A percentile compares a stretch with the other conserved stretches of the same genome.
Evolutionary conservation across 495 filamentous ascomycete genomes (phyloP).

Genomic region (Penicillium salamii): DNA sequence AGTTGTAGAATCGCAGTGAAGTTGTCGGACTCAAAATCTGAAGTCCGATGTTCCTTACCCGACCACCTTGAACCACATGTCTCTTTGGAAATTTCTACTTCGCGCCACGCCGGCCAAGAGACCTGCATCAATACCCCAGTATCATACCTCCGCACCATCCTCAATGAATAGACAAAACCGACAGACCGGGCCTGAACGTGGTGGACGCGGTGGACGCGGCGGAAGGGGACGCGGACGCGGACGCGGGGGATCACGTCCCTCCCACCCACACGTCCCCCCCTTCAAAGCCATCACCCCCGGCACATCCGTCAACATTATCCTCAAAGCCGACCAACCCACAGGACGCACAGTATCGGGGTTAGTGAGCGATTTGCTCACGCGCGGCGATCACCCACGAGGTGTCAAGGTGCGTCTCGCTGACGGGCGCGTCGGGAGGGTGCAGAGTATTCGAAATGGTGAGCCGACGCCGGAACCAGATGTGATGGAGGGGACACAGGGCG

Average conservation of each 20-base stretch:
- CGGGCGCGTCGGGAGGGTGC: constrained; percentile 67
- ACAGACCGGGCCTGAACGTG: no score
- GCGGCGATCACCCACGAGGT: constrained; percentile 67
- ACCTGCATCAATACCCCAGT: no score
- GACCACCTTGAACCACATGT: no score
- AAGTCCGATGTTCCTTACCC: no score
- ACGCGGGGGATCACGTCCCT: constrained; percentile 4
- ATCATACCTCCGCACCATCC: no score
- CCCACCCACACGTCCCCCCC: constrained; percentile 13
- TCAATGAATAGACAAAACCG: no score
- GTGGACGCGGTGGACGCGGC: no score
- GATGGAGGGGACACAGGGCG: background rate
- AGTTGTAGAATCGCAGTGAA: no score
- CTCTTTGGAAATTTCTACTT: no score
- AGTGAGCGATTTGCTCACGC: constrained; percentile 61
- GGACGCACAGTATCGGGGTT: constrained; percentile 62
- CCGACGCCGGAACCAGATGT: background rate
- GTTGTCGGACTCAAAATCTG: no score
- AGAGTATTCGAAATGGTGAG: constrained; percentile 24
- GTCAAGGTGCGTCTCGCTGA: constrained; percentile 71
- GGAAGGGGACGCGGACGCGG: constrained; percentile 1
- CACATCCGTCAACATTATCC: constrained; percentile 61
- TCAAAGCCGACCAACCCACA: constrained; percentile 69
- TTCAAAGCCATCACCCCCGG: constrained; percentile 35
- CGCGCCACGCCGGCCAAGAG: no score